Percentiles rank a stretch among this genome's conserved stretches.
Conservation (phyloP, 345 rosid species). For the Eucalyptus erythrocorys region DNA sequence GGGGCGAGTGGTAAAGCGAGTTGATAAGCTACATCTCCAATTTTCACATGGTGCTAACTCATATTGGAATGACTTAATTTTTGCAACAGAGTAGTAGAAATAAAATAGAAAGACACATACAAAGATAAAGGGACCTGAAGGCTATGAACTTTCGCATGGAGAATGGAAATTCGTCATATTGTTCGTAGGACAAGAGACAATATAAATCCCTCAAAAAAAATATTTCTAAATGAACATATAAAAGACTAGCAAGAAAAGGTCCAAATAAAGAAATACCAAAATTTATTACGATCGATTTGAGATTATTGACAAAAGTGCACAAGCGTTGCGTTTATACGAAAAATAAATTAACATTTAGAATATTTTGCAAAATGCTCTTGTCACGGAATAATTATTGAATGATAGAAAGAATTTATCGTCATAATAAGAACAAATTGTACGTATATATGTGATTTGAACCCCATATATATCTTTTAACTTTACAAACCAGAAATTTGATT, state of each 20-base stretch:
- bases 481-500: background rate
- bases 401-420: background rate
- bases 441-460: too few species aligned
- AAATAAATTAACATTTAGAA: too few species aligned
- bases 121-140: background rate
- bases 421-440: too few species aligned
- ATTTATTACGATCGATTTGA: too few species aligned
- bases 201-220: background rate
- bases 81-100: background rate
- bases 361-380: too few species aligned
- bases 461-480: too few species aligned
- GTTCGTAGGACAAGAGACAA: background rate
- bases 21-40: background rate
- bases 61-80: background rate
- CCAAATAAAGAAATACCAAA: too few species aligned
- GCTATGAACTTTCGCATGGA: background rate
- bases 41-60: background rate
- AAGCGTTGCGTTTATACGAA: fast-evolving
- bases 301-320: background rate
- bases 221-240: background rate
- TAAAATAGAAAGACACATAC: background rate
- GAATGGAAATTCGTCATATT: background rate
- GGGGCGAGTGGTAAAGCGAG: too few species aligned
- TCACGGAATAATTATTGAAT: too few species aligned
- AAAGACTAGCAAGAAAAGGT: background rate